Base-by-base conservation (phyloP, 2,329 filamentous ascomycete species). In the Pseudogymnoascus sp. region DNA sequence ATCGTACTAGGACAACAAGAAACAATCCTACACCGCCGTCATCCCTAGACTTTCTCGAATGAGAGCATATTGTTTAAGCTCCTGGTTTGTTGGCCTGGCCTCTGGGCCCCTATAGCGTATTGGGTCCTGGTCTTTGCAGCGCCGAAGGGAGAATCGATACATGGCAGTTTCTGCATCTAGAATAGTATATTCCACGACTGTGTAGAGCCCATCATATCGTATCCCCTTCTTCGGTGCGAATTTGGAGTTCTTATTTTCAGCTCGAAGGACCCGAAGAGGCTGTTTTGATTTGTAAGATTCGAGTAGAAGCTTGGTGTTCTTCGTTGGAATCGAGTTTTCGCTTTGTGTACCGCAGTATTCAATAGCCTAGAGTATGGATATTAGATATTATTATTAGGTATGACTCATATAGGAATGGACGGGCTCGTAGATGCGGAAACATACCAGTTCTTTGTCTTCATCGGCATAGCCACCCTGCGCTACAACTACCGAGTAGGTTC, bases 191-290 rank as follows among this genome's bases (percentile, higher is more conserved):
- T 64, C 68, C 0, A 72, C 72, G 4, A 85, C 77, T 5, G 73
- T 68, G 65, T 86, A 87, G 0, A 86, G 69, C 0, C 84, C 84
- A 69, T 86, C 83, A 61, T 86, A 86, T 1, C 84, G 73, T n/a
- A 82, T 75, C 0, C 83, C 83, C 8, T 73, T 65, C 1, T 69
- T 64, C 0, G 84, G 84, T 0, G 78, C 74, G 61, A 77, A 82
- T 22, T 66, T 69, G 0, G 69, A 72, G 2, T 67, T 63, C 19
- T 68, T 66, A 16, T 79, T 77, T 4, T 70, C 67, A 0, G 78
- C 79, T 1, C 84, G 78, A 5, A 86, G 74, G 3, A 86, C 78
- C 1, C 84, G 76, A 2, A 86, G 76, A 0, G 77, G 75, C 2
- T 76, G 70, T 1, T 74, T 71, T 1, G 68, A 73, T 2, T 69